phyloP scores from a whole-genome alignment of 306 rosid species.

The Sechiopsis laciniata region DNA sequence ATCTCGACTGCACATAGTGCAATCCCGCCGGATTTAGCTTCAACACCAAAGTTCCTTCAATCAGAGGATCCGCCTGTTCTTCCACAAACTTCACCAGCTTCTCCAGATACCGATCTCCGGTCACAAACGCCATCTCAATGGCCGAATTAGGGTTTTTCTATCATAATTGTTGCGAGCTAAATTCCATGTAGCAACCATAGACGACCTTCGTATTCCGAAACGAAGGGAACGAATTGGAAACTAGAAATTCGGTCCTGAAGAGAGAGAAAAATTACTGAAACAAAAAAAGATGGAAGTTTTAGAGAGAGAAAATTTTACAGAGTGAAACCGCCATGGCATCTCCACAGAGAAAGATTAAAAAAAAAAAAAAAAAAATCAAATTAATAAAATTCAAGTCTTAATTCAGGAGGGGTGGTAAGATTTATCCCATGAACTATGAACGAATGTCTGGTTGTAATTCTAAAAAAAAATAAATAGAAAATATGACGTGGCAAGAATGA shows the following conservation, averaged over 20 bases:
- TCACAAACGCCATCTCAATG: constrained; percentile 65
- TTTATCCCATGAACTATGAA: background rate
- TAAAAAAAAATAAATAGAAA: background rate
- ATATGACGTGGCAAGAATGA: background rate
- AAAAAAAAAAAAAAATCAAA: background rate
- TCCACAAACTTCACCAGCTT: constrained; percentile 81
- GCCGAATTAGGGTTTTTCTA: constrained; percentile 31
- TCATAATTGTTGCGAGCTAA: constrained; percentile 20
- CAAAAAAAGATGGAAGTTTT: constrained; percentile 14
- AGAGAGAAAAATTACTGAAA: constrained; percentile 14
- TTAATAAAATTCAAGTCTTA: background rate
- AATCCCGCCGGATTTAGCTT: constrained; percentile 89
- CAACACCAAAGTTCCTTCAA: constrained; percentile 68
- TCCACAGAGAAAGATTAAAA: background rate
- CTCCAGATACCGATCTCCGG: constrained; percentile 96
- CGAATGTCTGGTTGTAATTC: background rate
- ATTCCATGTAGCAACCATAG: constrained; percentile 23
- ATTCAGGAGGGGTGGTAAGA: background rate
- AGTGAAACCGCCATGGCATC: constrained; percentile 46
- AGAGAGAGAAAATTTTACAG: constrained; percentile 21
- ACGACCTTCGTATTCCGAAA: background rate
- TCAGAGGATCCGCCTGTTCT: constrained; percentile 55
- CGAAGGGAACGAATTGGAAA: constrained; percentile 4
- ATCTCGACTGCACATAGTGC: constrained; percentile 81
- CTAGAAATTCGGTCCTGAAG: background rate